A percentile compares a stretch with the other conserved stretches of the same genome.
phyloP scores from a whole-genome alignment of 2,329 filamentous ascomycete genomes.

The Clathrospora elynae region DNA sequence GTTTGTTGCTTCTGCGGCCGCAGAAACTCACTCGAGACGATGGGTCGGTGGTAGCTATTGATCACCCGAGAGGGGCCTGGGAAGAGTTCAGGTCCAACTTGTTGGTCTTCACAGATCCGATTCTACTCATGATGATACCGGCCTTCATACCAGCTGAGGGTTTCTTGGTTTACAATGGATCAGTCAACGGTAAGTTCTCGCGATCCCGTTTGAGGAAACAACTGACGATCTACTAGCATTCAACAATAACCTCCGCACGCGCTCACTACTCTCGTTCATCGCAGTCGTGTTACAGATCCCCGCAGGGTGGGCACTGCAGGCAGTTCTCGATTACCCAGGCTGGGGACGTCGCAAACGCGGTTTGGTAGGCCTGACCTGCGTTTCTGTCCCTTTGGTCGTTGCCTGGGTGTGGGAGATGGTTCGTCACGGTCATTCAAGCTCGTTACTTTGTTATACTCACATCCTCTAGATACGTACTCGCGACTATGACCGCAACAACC shows the following conservation, averaged over 20 bases:
- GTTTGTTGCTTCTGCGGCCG: slow-evolving; percentile 32
- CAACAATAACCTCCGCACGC: slow-evolving; percentile 37
- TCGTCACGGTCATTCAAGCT: neutral
- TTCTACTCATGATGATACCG: slow-evolving; percentile 37
- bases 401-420: slow-evolving; percentile 45
- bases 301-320: slow-evolving; percentile 39
- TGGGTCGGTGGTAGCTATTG: slow-evolving; percentile 35
- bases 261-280: slow-evolving; percentile 37
- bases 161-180: slow-evolving; percentile 41
- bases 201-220: neutral
- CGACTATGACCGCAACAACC: slow-evolving; percentile 34
- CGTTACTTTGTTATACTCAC: neutral
- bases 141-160: slow-evolving; percentile 39
- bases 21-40: slow-evolving; percentile 39
- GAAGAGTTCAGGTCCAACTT: slow-evolving; percentile 36
- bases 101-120: slow-evolving; percentile 34
- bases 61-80: slow-evolving; percentile 32
- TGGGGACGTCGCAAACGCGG: slow-evolving; percentile 40
- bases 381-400: slow-evolving; percentile 31
- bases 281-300: slow-evolving; percentile 39
- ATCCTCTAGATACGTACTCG: slow-evolving; percentile 31
- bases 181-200: slow-evolving; percentile 34
- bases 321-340: slow-evolving; percentile 33
- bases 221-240: slow-evolving; percentile 21
- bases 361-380: slow-evolving; percentile 33